phyloP scores from a whole-genome alignment of 108 stramenopile genomes.

The Stephanodiscus minutulus region DNA sequence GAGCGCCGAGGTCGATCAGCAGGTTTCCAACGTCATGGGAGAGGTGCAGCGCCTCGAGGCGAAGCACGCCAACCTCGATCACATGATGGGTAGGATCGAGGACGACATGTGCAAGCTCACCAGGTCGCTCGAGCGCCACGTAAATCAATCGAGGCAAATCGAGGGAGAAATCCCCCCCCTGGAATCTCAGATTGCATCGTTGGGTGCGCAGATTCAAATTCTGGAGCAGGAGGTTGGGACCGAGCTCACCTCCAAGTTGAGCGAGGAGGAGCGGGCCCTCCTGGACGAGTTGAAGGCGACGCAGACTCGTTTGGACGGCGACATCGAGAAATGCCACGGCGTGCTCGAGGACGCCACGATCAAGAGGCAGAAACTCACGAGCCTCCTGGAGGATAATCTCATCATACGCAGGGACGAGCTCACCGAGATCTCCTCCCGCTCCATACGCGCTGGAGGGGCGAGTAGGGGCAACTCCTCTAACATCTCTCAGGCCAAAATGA shows the following conservation, averaged over 20 bases:
- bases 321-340: constrained; percentile 69
- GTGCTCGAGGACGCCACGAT: constrained; percentile 66
- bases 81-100: constrained; percentile 62
- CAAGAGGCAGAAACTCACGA: constrained; percentile 68
- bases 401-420: constrained; percentile 77
- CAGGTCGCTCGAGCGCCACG: constrained; percentile 47
- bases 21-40: constrained; percentile 62
- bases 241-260: constrained; percentile 60
- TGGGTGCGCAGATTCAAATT: constrained; percentile 68
- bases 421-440: constrained; percentile 51
- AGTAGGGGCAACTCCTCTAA: constrained; percentile 40
- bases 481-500: constrained; percentile 51
- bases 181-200: constrained; percentile 62
- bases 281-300: constrained; percentile 58
- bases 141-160: constrained; percentile 72
- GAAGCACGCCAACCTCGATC: constrained; percentile 71
- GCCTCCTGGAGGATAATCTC: constrained; percentile 85
- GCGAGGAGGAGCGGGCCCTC: constrained; percentile 65
- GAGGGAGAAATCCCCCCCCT: constrained; percentile 72
- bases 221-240: constrained; percentile 89
- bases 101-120: constrained; percentile 51
- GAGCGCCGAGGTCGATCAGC: constrained; percentile 67
- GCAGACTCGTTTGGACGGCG: constrained; percentile 51
- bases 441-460: constrained; percentile 32
- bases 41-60: constrained; percentile 77